These are phyloP conservation scores for Fragilariopsis cylindrus DNA, from an alignment of 108 stramenopile species.

Conservation along the genomic window DNA sequence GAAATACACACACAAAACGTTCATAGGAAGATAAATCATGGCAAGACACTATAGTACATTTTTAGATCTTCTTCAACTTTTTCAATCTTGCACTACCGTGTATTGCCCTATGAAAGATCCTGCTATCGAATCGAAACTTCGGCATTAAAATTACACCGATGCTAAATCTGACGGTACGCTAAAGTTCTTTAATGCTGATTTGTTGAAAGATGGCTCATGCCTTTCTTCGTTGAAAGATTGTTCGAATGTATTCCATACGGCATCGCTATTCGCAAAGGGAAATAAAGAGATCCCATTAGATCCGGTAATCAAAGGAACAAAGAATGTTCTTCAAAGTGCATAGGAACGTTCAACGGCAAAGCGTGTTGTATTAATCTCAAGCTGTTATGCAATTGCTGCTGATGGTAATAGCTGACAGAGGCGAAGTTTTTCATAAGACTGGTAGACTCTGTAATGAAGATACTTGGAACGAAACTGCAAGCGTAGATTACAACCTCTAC, in stretches of 20 bases:
- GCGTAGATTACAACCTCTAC: not conserved
- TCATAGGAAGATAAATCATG: too few species aligned
- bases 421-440: not conserved
- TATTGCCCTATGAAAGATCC: not conserved
- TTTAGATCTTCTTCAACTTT: too few species aligned
- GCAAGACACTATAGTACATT: too few species aligned
- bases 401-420: not conserved
- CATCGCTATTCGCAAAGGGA: not conserved
- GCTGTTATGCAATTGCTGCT: not conserved
- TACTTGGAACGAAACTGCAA: not conserved
- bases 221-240: not conserved
- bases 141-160: not conserved
- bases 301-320: not conserved
- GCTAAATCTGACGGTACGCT: not conserved
- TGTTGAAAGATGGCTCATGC: not conserved
- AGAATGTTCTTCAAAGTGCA: not conserved
- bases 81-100: not conserved
- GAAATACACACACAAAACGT: too few species aligned
- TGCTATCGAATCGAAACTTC: not conserved
- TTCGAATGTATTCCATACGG: not conserved
- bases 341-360: not conserved
- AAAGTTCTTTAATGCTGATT: conserved; percentile 4
- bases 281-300: not conserved
- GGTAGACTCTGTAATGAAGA: not conserved
- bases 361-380: not conserved